Base-by-base conservation (phyloP, 495 filamentous ascomycete genomes). In the Podospora anserina region DNA sequence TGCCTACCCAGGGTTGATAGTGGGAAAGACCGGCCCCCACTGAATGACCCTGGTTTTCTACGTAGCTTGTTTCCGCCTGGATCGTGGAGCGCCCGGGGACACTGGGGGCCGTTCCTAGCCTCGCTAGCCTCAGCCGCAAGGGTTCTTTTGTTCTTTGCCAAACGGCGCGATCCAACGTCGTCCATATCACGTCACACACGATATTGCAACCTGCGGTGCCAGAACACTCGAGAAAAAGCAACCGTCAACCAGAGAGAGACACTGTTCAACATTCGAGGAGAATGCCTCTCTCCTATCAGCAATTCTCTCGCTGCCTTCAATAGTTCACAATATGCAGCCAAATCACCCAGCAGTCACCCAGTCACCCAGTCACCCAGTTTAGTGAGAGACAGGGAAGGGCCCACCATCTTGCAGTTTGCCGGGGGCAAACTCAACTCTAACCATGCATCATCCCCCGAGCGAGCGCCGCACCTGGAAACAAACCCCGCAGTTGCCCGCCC, bases 221-320 rank as follows among this genome's bases (percentile, higher is more conserved):
- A 58, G 55, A 20, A 26, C 64, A 56, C 30, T 23, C 20, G 56
- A 16, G 23, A 53, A 57, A 66, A 26, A 66, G 64, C 13, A 64
- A 64, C 13, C 30, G 44, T 19, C 32, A 54, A 15, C 55, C 55
- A 58, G 55, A 58, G 55, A 58, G 3, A 9, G 3, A 23, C 23
- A 23, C 23, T 23, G 55, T 20, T 11, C 18, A 26, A 18, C 0
- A 49, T 49, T 49, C 39, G 9, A 49, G 39, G 39, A 5, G 13
- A 5, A 18, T 49, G 9, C 2, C 39, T 23, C 15, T 11, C 39
- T 49, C 39, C 18, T 49, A 49, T 49, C 39, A 49, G 13, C 39
- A 49, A 49, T 11, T 5, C 30, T 4, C 4, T 7, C 4, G 0
- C 4, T 32, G 30, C 30, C 30, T 32, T 32, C 4, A 32, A 32